phyloP scores from a whole-genome alignment of 345 rosid genomes.

The Kernera saxatilis region DNA sequence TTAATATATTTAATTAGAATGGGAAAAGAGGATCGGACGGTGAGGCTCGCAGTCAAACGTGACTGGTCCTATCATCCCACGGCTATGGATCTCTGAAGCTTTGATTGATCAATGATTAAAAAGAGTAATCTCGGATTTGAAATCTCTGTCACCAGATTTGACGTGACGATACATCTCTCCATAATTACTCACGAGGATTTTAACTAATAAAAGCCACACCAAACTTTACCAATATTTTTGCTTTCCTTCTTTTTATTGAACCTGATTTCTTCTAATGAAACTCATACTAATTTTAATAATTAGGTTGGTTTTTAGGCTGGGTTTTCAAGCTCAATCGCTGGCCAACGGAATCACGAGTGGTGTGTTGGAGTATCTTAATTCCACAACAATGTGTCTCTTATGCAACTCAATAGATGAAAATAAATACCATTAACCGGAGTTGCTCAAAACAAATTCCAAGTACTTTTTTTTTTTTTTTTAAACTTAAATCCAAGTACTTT shows the following conservation, averaged over 20 bases:
- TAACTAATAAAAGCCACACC: conserved; percentile 25
- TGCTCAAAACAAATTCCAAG: background rate
- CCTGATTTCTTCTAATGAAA: background rate
- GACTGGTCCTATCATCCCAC: conserved; percentile 14
- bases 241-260: background rate
- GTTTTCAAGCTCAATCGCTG: background rate
- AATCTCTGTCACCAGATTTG: conserved; percentile 17
- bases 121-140: conserved; percentile 11
- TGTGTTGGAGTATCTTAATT: background rate
- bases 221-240: background rate
- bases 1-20: background rate
- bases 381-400: background rate
- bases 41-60: background rate
- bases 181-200: conserved; percentile 20
- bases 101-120: conserved; percentile 20
- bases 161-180: conserved; percentile 20
- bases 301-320: background rate
- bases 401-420: background rate
- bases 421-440: background rate
- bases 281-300: background rate
- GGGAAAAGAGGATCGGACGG: conserved; percentile 11
- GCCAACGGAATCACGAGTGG: background rate
- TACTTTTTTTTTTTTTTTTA: no score
- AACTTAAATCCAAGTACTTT: background rate
- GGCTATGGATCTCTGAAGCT: conserved; percentile 10